Percentiles rank a stretch among this genome's conserved stretches.
These are phyloP conservation scores for Diaporthe citrichinensis DNA, from an alignment of 2,329 filamentous ascomycete species.

Conservation along the genomic window DNA sequence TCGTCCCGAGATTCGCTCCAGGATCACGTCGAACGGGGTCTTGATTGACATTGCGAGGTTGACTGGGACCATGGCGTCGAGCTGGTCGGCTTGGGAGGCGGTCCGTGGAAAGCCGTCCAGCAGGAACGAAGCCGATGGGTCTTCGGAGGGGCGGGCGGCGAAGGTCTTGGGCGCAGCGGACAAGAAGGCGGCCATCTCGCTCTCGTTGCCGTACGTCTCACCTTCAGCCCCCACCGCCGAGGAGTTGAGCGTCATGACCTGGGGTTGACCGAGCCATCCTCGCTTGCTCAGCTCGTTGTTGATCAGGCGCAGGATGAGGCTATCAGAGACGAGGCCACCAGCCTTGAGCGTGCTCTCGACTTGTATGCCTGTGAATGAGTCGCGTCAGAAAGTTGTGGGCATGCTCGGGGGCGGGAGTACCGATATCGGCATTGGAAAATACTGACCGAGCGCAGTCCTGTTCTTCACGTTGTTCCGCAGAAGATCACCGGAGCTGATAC, in stretches of 20 bases:
- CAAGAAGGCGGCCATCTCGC: conserved; percentile 58
- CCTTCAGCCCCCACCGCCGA: conserved; percentile 59
- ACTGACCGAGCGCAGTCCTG: conserved; percentile 84
- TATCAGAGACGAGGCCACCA: conserved; percentile 91
- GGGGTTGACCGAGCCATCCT: conserved; percentile 78
- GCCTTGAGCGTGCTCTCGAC: conserved; percentile 90
- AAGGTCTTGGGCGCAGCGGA: conserved; percentile 54
- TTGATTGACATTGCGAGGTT: conserved; percentile 91
- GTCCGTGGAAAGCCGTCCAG: conserved; percentile 97
- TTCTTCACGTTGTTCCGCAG: conserved; percentile 93
- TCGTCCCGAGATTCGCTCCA: conserved; percentile 89
- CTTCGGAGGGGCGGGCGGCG: conserved; percentile 69
- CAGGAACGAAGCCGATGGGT: conserved; percentile 88
- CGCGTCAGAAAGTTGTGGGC: conserved; percentile 34
- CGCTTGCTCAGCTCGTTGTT: conserved; percentile 87
- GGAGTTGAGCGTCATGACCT: conserved; percentile 67
- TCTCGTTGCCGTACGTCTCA: conserved; percentile 45
- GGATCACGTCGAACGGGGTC: conserved; percentile 88
- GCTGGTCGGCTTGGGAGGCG: conserved; percentile 80
- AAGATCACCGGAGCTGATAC: conserved; percentile 94
- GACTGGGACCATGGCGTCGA: conserved; percentile 90
- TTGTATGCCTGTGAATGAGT: conserved; percentile 77
- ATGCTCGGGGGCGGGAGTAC: conserved; percentile 32
- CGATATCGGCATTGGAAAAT: conserved; percentile 28
- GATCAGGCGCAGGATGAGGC: conserved; percentile 92